Evolutionary conservation across 116 monocot genomes (phyloP).

Genomic region (Dioscorea cayenensis): DNA sequence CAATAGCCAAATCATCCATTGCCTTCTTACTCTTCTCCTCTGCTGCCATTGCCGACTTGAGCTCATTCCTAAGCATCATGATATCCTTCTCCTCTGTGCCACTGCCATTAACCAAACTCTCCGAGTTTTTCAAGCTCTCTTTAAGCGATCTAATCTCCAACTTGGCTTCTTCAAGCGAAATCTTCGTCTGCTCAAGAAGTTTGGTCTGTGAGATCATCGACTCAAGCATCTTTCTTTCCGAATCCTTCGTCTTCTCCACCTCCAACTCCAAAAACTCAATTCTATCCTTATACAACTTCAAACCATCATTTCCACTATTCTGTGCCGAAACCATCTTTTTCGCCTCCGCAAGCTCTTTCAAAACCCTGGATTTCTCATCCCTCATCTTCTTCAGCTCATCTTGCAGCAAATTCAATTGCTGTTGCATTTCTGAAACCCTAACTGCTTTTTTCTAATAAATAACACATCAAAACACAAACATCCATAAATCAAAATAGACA

Average conservation of each 20-base stretch:
- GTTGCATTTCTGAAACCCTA: constrained; percentile 16
- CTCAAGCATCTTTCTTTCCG: constrained; percentile 77
- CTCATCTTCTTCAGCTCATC: constrained; percentile 39
- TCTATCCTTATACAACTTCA: not conserved
- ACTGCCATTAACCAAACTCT: constrained; percentile 2
- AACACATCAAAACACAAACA: not conserved
- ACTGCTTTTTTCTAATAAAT: not conserved
- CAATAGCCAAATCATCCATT: constrained; percentile 70
- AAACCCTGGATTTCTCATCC: constrained; percentile 27
- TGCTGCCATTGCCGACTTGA: constrained; percentile 49
- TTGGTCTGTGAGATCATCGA: constrained; percentile 75
- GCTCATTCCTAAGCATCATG: constrained; percentile 30
- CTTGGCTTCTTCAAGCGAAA: constrained; percentile 77
- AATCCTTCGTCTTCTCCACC: constrained; percentile 44
- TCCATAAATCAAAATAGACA: not conserved
- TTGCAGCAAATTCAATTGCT: constrained; percentile 29
- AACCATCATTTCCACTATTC: constrained; percentile 1
- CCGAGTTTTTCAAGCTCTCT: constrained; percentile 14
- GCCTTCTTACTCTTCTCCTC: constrained; percentile 80
- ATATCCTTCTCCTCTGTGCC: constrained; percentile 30
- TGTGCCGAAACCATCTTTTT: constrained; percentile 13
- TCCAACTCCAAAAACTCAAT: constrained; percentile 39
- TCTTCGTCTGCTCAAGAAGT: constrained; percentile 77
- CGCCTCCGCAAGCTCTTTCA: constrained; percentile 31
- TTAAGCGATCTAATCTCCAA: constrained; percentile 53